Evolutionary conservation across 2,329 filamentous ascomycete genomes (phyloP), one percentile per base, ranked within the genome.

Genomic region (Ophiosphaerella narmari): DNA sequence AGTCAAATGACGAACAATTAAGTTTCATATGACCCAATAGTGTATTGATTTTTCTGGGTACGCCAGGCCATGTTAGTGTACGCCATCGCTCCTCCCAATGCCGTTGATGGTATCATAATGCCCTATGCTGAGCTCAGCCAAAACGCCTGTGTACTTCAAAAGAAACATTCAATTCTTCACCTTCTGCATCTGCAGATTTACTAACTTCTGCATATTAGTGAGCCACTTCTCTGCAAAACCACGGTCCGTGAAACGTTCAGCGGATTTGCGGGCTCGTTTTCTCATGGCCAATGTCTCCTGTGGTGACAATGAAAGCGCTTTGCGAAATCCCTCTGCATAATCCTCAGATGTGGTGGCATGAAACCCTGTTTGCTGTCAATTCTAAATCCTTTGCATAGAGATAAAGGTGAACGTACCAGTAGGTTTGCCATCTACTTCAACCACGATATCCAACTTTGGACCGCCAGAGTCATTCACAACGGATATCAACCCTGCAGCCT

Each of bases 401-500:
- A 43, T 32, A 4, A 16, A 14, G 31, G 16, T 8, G 26, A 13
- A 46, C 58, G 68, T 74, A 90, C 89, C 89, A 29, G 89, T 97
- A 9, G 88, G 85, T 57, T 87, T 77, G 4, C 89, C 91, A 57
- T 94, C 86, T 32, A 94, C 78, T 9, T 89, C 82, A 8, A 91
- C 83, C 13, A 97, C 93, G 60, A 99, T 99, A 70, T 99, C 94
- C 55, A 91, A 75, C 74, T 94, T 96, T 2, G 94, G 94, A 0
- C 94, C 94, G 7, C 93, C 94, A 43, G 89, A 94, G 73, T 97
- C 81, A 66, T 99, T 94, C 7, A 97, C 94, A 0, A 99, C 92
- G 5, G 88, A 86, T 49, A 99, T 91, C 50, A 99, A 78, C 1
- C 94, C 94, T 0, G 94, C 94, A 4, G 94, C 94, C 71, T 97